Evolutionary conservation across 768 basidiomycete species (phyloP), one percentile per base, ranked within the genome.

Genomic region (Pleurotus salmoneostramineus): DNA sequence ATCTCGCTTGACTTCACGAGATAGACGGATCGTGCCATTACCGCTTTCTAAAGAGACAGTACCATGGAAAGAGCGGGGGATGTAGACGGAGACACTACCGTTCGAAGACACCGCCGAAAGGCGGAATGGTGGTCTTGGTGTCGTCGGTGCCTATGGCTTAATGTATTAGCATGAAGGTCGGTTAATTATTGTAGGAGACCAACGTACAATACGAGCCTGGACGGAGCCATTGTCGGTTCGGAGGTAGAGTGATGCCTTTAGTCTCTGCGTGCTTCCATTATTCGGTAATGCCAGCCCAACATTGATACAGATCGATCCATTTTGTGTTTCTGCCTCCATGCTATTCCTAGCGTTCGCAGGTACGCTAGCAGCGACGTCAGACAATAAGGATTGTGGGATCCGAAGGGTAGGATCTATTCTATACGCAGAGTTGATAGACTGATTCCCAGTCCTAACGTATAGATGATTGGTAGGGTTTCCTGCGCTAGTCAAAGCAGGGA

Each of bases 31-130:
- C 31, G 47, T 57, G 15, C 72, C 73, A 54, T 75, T 68, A 6
- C 15, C 51, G 6, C 67, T 67, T 31, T 60, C 68, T 36, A 74
- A 61, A 1, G 61, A 57, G 34, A 78, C 42, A 0, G 66, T 66
- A 0, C 78, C 78, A 21, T 65, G 63, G 65, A 75, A 80, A 4
- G 74, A 69, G n/a, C 76, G 75, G 4, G 78, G 78, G 34, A 80
- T 58, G 33, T 68, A 60, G 11, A 79, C 50, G 27, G 56, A 60
- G 11, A 77, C 59, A n/a, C 59, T 31, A 2, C 75, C 75, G 55
- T 76, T 66, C 31, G 50, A 45, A 10, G 71, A 62, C 12, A 58
- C 54, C 10, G 64, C 42, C 1, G 60, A 54, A 6, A 74, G 43
- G n/a, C 63, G 54, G 46, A 72, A 60, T 11, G 72, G 67, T 1